Base-by-base conservation (phyloP, 202 grass and related monocot genomes). In the Digitaria exilis region DNA sequence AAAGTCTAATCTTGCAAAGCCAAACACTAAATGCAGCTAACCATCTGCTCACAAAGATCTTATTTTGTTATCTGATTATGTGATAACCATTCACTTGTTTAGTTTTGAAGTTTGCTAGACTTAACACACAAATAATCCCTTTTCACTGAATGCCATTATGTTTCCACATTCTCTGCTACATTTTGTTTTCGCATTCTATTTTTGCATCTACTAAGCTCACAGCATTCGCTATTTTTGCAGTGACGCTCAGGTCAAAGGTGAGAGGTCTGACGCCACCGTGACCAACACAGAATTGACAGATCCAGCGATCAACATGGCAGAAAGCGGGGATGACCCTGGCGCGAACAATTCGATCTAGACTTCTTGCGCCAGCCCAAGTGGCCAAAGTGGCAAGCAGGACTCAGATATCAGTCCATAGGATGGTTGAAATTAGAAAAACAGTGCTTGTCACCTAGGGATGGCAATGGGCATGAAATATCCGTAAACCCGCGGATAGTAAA, bases 221-320 rank as follows among this genome's bases (percentile, higher is more conserved):
- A 80, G 7, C 14, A 39, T 59, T 44, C 13, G 0, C 74, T 35
- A 74, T 39, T 59, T n/a, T 9, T 67, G 59, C 69, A 75, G 60
- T 68, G 77, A 37, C 9, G 15, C 17, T 80, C 18, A 74, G 43
- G 59, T 46, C 49, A 37, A 74, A 75, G 43, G 60, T n/a, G 28
- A 70, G 44, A 50, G 14, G 22, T 79, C 66, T 56, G 34, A 50
- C 10, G 30, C 45, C 8, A 21, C 1, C 2, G 61, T 14, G 18
- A 66, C 8, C 1, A 24, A n/a, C 79, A 58, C 50, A 58, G 57
- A 69, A 46, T 48, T 2, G 14, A 15, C 75, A 62, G 42, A 21
- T 42, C 0, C 22, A 63, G n/a, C 65, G 4, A 51, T 35, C 44
- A 49, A 43, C 9, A 3, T 37, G 43, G 11, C 2, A 5, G 46